Evolutionary conservation across 2,329 filamentous ascomycete genomes (phyloP).

Genomic region (Hawksworthiomyces lignivorus): DNA sequence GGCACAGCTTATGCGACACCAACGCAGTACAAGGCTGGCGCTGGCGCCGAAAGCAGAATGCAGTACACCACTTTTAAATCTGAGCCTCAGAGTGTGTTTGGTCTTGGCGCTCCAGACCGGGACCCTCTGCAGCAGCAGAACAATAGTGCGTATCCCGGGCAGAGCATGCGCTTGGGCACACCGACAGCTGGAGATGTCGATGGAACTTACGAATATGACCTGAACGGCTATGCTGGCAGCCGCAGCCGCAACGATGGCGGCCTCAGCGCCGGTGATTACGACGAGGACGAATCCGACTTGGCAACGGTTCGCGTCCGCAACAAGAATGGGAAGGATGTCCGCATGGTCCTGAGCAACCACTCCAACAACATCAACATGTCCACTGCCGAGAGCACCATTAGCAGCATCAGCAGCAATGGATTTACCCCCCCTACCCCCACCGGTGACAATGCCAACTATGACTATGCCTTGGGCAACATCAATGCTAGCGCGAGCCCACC

Average conservation of each 20-base stretch:
- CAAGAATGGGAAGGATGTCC: slow-evolving; percentile 10
- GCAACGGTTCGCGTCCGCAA: slow-evolving; percentile 3
- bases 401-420: slow-evolving; percentile 13
- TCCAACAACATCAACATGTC: slow-evolving; percentile 4
- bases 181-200: slow-evolving; percentile 7
- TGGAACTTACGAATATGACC: slow-evolving; percentile 13
- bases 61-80: no score
- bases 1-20: slow-evolving; percentile 9
- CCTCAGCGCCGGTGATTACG: slow-evolving; percentile 9
- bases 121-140: no score
- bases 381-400: slow-evolving; percentile 9
- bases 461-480: slow-evolving; percentile 1
- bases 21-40: neutral
- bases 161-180: slow-evolving; percentile 4
- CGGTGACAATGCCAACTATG: slow-evolving; percentile 1
- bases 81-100: no score
- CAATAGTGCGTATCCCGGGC: neutral
- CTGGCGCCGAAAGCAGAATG: neutral
- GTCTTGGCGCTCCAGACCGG: no score
- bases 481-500: neutral
- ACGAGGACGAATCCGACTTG: neutral
- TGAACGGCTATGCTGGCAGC: slow-evolving; percentile 1
- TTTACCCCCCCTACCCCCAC: slow-evolving; percentile 11
- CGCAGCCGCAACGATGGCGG: slow-evolving; percentile 6
- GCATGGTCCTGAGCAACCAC: slow-evolving; percentile 12